Evolutionary conservation across 78 protist genomes (phyloP).

Genomic region (Cavenderia fasciculata): DNA sequence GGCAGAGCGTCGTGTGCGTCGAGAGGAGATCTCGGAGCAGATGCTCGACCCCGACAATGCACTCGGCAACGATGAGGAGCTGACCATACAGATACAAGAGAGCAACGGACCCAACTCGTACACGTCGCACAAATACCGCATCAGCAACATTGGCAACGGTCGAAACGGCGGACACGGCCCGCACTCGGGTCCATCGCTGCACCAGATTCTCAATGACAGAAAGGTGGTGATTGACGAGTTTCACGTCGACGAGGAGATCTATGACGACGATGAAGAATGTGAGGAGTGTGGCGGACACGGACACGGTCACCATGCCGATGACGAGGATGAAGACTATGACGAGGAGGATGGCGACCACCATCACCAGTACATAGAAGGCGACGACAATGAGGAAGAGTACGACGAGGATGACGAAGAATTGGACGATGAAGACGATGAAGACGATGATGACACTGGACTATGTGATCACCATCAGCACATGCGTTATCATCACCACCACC

Average conservation of each 20-base stretch:
- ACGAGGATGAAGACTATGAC: neutral
- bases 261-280: neutral
- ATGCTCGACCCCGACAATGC: neutral
- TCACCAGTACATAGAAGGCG: too few species aligned
- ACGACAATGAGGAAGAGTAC: neutral
- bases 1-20: slow-evolving; percentile 45
- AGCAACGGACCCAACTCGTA: slow-evolving; percentile 9
- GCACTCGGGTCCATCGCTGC: too few species aligned
- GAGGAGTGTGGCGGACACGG: neutral
- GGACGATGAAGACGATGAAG: slow-evolving; percentile 19
- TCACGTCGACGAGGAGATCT: neutral
- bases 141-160: too few species aligned
- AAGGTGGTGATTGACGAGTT: neutral
- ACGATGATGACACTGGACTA: slow-evolving; percentile 4
- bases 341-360: slow-evolving; percentile 21
- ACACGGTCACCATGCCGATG: slow-evolving; percentile 7
- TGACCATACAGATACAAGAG: neutral
- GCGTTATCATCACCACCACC: neutral
- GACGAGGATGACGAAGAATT: slow-evolving; percentile 61
- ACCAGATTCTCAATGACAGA: too few species aligned
- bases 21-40: slow-evolving; percentile 20
- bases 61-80: neutral
- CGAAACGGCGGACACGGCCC: neutral
- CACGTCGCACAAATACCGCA: neutral
- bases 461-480: too few species aligned